Percentiles rank a stretch among this genome's conserved stretches.
These are phyloP conservation scores for Urostyla sp. DNA, from an alignment of 73 alveolate species.

Conservation along the genomic window DNA sequence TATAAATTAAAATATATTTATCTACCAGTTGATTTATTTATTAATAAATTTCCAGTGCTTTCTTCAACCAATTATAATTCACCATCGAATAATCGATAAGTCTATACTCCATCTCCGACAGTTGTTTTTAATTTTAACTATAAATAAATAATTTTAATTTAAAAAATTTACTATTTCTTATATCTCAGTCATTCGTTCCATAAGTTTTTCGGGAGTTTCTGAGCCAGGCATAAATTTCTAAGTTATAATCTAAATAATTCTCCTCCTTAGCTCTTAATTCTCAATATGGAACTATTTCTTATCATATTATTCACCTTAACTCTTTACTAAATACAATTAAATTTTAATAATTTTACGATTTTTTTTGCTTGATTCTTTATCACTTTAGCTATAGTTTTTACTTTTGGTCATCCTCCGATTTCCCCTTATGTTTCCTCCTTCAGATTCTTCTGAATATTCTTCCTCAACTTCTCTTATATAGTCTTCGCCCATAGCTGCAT, in stretches of 20 bases:
- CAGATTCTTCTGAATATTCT: constrained; percentile 48
- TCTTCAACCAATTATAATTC: constrained; percentile 51
- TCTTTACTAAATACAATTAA: too few relatives aligned
- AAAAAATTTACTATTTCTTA: constrained; percentile 10
- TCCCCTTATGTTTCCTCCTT: constrained; percentile 28
- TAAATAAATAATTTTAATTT: too few relatives aligned
- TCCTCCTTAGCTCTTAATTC: constrained; percentile 14
- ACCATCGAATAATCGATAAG: constrained; percentile 55
- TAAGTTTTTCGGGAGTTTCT: constrained; percentile 25
- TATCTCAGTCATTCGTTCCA: constrained; percentile 14
- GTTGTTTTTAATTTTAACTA: constrained; percentile 45
- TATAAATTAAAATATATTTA: background rate
- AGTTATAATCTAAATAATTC: constrained; percentile 2
- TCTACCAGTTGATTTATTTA: constrained; percentile 19
- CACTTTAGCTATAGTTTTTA: constrained; percentile 1
- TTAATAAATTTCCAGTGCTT: constrained; percentile 36
- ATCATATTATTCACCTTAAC: too few relatives aligned
- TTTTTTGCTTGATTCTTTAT: constrained; percentile 5
- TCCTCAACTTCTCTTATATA: constrained; percentile 51
- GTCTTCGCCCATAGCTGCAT: constrained; percentile 50
- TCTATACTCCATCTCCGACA: constrained; percentile 46
- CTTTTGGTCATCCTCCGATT: background rate
- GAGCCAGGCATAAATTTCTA: background rate
- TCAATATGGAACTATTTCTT: background rate
- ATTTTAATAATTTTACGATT: background rate